Base-by-base conservation (phyloP, 2,329 filamentous ascomycete genomes). In the Aspergillus terreus region DNA sequence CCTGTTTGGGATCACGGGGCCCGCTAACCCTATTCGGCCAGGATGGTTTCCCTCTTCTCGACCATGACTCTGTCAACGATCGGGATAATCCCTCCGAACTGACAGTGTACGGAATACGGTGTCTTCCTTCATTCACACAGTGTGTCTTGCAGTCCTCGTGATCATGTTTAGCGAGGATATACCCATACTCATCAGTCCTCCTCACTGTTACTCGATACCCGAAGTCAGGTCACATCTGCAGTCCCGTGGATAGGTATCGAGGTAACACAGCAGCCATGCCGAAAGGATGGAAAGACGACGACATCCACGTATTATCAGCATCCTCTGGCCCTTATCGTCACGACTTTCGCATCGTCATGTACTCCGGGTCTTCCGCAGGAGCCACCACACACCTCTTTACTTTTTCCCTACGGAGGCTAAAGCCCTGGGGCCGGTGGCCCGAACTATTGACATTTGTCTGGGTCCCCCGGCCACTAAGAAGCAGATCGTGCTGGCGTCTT, bases 401-500 rank as follows among this genome's bases (percentile, higher is more conserved):
- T 49, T 55, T 56, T 53, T 35, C 50, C 50, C 49, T 42, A 30
- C 53, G 45, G 38, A 40, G 55, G 49, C 48, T 56, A 46, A 56
- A 38, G 36, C 41, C 19, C 30, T 33, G 30, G 49, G 49, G 25
- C 49, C 51, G 51, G 56, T 54, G 54, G 41, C 46, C 49, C 52
- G 47, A 57, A 56, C 60, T 62, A 63, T 63, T 61, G 62, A 56
- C 51, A 56, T 40, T 53, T 46, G 33, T 49, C 40, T 42, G 40
- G 15, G n/a, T 21, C 40, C 36, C 36, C 47, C 54, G 52, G 48
- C 56, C 51, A 47, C 53, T 57, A 61, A 53, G 25, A 46, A 46
- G 58, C 40, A 62, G 62, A 63, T 63, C 59, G 57, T 58, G 59
- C 50, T 59, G 60, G 55, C 54, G 51, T 45, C 52, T 62, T 58